Base-by-base conservation (phyloP, 78 protist genomes). In the Cavenderia fasciculata region DNA sequence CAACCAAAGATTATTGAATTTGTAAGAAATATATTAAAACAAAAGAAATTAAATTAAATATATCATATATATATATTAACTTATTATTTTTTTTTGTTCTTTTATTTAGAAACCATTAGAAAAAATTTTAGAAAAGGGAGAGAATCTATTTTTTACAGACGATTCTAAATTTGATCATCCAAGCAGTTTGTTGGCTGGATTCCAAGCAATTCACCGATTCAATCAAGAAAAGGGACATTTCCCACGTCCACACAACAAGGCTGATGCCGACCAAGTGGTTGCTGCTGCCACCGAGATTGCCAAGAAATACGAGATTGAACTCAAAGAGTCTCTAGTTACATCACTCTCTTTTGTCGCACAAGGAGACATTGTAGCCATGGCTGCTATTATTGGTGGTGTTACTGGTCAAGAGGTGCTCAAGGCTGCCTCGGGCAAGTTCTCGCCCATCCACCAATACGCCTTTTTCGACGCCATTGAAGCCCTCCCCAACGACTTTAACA, bases 361-460 rank as follows among this genome's bases (percentile, higher is more conserved):
- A 46, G 98, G 97, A 31, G 95, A 88, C 29, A 51, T 89, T 23
- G 63, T 88, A 0, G 96, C 97, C 21, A 91, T 96, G 96, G 43
- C 65, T n/a, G 85, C 98, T 7, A 33, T 94, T 54, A 57, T 96
- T 47, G 99, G 99, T 34, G 98, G 98, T 68, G 38, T 92, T 23
- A 95, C 96, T 21, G 95, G 96, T 0, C 99, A 97, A 90, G 99
- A 97, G 65, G 99, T 96, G 10, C 44, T 99, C 44, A 99, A 99
- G 97, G 99, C 99, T 0, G 69, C 84, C 92, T 61, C 97, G 25
- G 98, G 98, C 71, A 99, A 98, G 94, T 98, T 95, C 94, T 72
- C 25, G 21, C 99, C 99, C 44, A 21, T 98, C 61, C 2, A 1
- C 19, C 99, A 98, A 88, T 82, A 84, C 63, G 71, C 97, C 36